phyloP scores from a whole-genome alignment of 345 rosid genomes.

The Arabis alpina region DNA sequence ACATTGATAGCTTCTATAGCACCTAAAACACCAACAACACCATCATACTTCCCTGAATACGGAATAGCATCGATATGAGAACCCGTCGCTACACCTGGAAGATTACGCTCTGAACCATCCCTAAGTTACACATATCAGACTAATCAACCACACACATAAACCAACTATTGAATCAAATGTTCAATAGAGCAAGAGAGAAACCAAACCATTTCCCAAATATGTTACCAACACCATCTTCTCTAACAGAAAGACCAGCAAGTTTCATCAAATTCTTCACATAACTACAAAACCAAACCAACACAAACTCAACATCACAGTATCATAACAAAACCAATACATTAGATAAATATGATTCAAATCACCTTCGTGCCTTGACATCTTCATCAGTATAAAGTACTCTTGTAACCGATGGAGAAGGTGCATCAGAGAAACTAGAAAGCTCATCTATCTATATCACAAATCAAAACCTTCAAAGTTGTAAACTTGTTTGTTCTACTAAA shows the following conservation, averaged over 20 bases:
- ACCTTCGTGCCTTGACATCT: slow-evolving; percentile 90
- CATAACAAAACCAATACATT: not conserved
- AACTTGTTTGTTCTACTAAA: not conserved
- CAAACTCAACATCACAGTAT: not conserved
- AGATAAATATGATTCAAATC: slow-evolving; percentile 2
- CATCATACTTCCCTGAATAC: slow-evolving; percentile 93
- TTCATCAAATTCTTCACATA: slow-evolving; percentile 79
- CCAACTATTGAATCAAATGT: not conserved
- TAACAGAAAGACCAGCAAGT: slow-evolving; percentile 71
- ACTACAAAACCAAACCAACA: slow-evolving; percentile 43
- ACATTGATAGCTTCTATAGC: slow-evolving; percentile 93
- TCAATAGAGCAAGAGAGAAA: slow-evolving; percentile 1
- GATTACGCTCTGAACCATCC: slow-evolving; percentile 76
- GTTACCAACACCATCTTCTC: slow-evolving; percentile 96
- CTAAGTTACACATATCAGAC: slow-evolving; percentile 42
- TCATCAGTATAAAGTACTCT: slow-evolving; percentile 78
- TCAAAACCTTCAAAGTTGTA: not conserved
- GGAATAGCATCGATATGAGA: slow-evolving; percentile 99
- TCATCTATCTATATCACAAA: slow-evolving; percentile 69
- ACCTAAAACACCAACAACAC: slow-evolving; percentile 96
- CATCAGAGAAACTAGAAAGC: slow-evolving; percentile 78
- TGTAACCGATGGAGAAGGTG: slow-evolving; percentile 89
- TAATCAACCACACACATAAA: slow-evolving; percentile 13
- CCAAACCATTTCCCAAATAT: slow-evolving; percentile 89
- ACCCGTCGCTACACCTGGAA: slow-evolving; percentile 81